These are phyloP conservation scores for Cornus kousa DNA, from an alignment of 148 eudicot species.

Conservation along the genomic window DNA sequence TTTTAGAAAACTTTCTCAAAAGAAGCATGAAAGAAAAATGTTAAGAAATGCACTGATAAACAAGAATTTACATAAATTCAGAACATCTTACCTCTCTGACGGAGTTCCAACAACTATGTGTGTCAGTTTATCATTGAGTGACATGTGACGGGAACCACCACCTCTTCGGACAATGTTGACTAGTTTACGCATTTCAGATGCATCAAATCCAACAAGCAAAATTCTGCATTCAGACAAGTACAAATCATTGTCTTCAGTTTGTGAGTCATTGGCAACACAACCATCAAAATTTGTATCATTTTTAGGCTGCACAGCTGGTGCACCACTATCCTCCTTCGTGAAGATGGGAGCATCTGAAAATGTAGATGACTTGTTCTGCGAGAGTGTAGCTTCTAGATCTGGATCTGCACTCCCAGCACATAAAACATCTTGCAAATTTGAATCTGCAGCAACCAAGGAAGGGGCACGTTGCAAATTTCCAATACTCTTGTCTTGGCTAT, in stretches of 20 bases:
- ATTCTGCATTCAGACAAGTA: conserved; percentile 94
- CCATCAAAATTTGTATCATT: conserved; percentile 40
- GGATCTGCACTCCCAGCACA: conserved; percentile 41
- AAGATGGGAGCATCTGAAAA: conserved; percentile 27
- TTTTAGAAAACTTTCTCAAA: neutral
- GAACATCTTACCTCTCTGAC: conserved; percentile 69
- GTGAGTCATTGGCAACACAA: conserved; percentile 86
- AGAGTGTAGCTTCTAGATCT: conserved; percentile 54
- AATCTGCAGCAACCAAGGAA: conserved; percentile 47
- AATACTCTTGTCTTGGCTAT: conserved; percentile 43
- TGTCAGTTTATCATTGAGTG: conserved; percentile 74
- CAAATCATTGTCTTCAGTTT: conserved; percentile 72
- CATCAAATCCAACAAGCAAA: conserved; percentile 70
- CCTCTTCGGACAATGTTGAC: conserved; percentile 85
- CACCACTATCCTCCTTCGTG: conserved; percentile 36
- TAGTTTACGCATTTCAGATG: conserved; percentile 70
- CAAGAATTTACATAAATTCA: neutral
- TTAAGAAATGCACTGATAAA: neutral
- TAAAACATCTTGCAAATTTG: conserved; percentile 40
- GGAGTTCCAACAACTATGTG: conserved; percentile 87
- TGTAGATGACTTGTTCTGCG: conserved; percentile 49
- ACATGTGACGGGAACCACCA: conserved; percentile 94
- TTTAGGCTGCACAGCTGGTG: conserved; percentile 29
- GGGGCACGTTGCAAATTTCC: conserved; percentile 39
- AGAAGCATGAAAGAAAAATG: neutral